Conservation (phyloP, 2,329 filamentous ascomycete species). For the Talaromyces sp. region DNA sequence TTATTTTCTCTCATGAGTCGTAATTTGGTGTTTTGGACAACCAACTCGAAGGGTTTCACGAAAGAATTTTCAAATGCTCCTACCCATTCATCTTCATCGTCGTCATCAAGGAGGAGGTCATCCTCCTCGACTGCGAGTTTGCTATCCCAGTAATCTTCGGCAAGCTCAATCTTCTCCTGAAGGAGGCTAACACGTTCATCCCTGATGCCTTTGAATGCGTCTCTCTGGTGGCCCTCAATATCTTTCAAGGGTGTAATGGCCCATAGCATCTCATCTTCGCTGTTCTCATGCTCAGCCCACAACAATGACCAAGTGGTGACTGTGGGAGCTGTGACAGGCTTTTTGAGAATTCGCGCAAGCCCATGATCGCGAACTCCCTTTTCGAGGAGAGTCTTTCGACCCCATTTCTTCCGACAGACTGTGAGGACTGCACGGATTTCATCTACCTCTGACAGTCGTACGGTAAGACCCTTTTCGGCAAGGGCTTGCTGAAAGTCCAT, state of each 20-base stretch:
- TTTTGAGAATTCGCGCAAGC: not conserved
- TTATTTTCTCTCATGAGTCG: constrained; percentile 2
- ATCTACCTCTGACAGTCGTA: not conserved
- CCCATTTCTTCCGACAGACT: not conserved
- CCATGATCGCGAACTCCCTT: not conserved
- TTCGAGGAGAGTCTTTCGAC: not conserved
- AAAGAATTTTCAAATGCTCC: not conserved
- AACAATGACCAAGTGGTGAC: not conserved
- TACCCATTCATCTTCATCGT: not conserved
- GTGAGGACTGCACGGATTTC: not conserved
- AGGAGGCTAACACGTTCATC: not conserved
- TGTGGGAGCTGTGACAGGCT: not conserved
- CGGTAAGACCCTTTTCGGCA: not conserved
- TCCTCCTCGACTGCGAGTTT: not conserved
- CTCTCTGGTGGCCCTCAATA: not conserved
- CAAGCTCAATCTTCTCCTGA: not conserved
- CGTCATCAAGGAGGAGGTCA: not conserved
- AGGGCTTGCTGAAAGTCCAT: not conserved
- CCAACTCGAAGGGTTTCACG: not conserved
- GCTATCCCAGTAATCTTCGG: not conserved
- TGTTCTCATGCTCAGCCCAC: not conserved
- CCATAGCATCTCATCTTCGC: not conserved
- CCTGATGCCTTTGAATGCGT: not conserved
- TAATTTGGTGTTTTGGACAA: not conserved
- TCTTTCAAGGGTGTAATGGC: not conserved